phyloP scores from a whole-genome alignment of 2,329 filamentous ascomycete genomes.

The Ceratocystis diversiconidia region DNA sequence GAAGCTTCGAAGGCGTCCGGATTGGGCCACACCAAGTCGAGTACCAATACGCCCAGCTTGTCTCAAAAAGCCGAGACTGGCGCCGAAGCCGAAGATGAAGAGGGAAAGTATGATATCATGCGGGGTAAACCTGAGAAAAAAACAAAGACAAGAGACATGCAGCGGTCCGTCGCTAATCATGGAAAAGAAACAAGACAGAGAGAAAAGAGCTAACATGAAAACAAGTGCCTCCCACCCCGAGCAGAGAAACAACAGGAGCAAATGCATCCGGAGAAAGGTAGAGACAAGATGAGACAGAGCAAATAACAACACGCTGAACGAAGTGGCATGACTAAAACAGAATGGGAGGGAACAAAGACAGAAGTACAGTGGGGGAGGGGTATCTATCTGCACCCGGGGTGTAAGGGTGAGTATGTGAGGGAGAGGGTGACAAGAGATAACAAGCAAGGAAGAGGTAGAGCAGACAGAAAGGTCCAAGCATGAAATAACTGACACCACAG shows the following conservation, averaged over 20 bases:
- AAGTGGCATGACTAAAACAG: not conserved
- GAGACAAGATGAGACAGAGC: not conserved
- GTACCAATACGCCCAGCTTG: not conserved
- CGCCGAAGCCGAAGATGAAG: not conserved
- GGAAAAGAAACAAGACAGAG: not conserved
- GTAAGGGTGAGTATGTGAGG: not conserved
- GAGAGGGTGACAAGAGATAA: too few relatives aligned
- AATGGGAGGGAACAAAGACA: not conserved
- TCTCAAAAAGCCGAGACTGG: not conserved
- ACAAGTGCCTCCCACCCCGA: constrained; percentile 3
- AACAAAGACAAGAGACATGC: not conserved
- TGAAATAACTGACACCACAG: too few relatives aligned
- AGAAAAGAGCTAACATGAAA: not conserved
- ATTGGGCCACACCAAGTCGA: not conserved
- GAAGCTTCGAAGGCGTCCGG: not conserved
- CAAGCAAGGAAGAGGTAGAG: too few relatives aligned
- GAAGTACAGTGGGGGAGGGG: not conserved
- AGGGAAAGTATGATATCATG: not conserved
- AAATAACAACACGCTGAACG: constrained; percentile 1
- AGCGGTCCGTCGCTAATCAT: not conserved
- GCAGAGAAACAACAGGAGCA: not conserved
- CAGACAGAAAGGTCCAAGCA: too few relatives aligned
- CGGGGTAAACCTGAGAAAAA: not conserved
- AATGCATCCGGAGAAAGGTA: not conserved
- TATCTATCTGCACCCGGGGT: not conserved